Evolutionary conservation across 1,284 basidiomycete species (phyloP), one percentile per base, ranked within the genome.

Genomic region (Austroboletus novae-zelandiae): DNA sequence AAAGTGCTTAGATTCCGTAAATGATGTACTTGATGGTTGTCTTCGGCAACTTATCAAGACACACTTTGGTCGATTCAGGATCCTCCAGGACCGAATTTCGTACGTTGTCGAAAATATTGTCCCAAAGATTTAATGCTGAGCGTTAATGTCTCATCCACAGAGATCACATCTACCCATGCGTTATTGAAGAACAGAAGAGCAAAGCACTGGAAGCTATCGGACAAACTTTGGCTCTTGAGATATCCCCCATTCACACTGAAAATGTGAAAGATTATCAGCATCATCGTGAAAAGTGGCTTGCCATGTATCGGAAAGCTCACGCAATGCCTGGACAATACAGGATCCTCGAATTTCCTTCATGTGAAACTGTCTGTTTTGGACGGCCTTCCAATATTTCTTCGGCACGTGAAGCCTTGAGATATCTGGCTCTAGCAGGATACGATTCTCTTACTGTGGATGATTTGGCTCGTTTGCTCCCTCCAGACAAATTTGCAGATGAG

Each of bases 1-100:
- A 8, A 34, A 36, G 9, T 80, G 79, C 52, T 71, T 79, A 56
- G 52, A 68, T 1, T 57, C 62, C 17, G 65, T 76, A n/a, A 60
- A 54, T 50, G 41, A 50, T 3, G 57, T 65, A 1, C 58, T 71
- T 4, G 51, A 49, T 1, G 44, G 55, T 6, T 25, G 56, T 27
- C 47, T 70, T 2, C 45, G 57, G 27, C 32, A 50, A 9, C 55
- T 65, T 7, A 50, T 67, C 17, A 46, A 50, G 13, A 42, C 39
- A 3, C 72, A 74, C 49, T n/a, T n/a, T 75, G 65, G 59, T 2
- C 60, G 53, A 14, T 74, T 72, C 46, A 62, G 47, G 20, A 25
- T 52, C 5, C 61, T 74, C 1, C 57, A 70, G 29, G 43, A 49
- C 4, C 50, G 60, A 32, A 58, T 74, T 7, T 52, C 48, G 73